phyloP scores from a whole-genome alignment of 2,329 filamentous ascomycete genomes.

The Fusarium penzigii region DNA sequence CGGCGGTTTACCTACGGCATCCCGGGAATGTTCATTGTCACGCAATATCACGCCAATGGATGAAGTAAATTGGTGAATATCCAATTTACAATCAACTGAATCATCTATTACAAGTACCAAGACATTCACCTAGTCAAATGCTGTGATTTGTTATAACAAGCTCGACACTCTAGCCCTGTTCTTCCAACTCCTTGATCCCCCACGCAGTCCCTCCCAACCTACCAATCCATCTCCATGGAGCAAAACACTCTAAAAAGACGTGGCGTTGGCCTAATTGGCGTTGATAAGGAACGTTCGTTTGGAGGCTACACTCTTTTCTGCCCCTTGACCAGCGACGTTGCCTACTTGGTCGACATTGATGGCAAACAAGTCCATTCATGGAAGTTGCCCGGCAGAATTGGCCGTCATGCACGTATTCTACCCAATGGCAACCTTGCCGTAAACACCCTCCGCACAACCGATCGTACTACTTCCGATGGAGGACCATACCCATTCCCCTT shows the following conservation, averaged over 20 bases:
- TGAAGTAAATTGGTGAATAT: not conserved
- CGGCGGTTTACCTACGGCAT: conserved; percentile 3
- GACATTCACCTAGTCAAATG: not conserved
- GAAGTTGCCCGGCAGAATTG: conserved; percentile 32
- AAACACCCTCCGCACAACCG: conserved; percentile 26
- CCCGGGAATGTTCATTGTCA: not conserved
- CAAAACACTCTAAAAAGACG: conserved; percentile 34
- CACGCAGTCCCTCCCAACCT: not conserved
- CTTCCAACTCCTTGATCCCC: not conserved
- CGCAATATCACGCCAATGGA: not conserved
- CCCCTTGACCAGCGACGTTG: conserved; percentile 28
- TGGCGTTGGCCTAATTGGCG: conserved; percentile 30
- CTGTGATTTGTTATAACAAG: too few species aligned
- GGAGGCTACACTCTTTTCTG: conserved; percentile 33
- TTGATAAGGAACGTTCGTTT: conserved; percentile 27
- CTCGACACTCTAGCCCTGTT: not conserved
- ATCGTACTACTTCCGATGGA: conserved; percentile 19
- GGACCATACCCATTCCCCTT: conserved; percentile 29
- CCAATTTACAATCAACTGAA: too few species aligned
- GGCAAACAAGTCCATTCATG: conserved; percentile 31
- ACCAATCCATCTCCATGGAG: conserved; percentile 18
- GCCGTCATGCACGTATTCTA: conserved; percentile 29
- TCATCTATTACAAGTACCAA: not conserved
- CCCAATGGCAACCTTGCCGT: conserved; percentile 33
- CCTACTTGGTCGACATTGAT: conserved; percentile 31